phyloP scores from a whole-genome alignment of 2,329 filamentous ascomycete genomes.

The Elsinoe arachidis region DNA sequence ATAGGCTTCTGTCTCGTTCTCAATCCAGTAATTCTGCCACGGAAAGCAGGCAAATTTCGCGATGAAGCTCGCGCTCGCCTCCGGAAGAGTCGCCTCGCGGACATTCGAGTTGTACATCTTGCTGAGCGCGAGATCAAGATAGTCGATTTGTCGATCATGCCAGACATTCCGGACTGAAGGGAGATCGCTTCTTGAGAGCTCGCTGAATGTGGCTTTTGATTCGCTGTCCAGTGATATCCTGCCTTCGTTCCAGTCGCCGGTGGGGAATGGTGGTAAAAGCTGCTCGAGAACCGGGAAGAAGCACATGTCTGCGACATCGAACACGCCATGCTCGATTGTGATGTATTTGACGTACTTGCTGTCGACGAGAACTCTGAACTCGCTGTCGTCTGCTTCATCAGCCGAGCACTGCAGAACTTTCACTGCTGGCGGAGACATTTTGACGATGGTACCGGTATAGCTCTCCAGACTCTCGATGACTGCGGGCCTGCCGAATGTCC shows the following conservation, averaged over 20 bases:
- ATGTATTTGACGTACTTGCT: slow-evolving; percentile 34
- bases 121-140: slow-evolving; percentile 26
- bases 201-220: slow-evolving; percentile 12
- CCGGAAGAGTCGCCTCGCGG: slow-evolving; percentile 16
- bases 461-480: neutral
- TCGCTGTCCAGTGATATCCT: slow-evolving; percentile 25
- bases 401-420: neutral
- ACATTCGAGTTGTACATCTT: slow-evolving; percentile 17
- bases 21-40: slow-evolving; percentile 31
- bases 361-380: slow-evolving; percentile 34
- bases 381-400: slow-evolving; percentile 19
- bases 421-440: neutral
- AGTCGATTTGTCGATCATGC: slow-evolving; percentile 29
- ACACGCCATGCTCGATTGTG: slow-evolving; percentile 30
- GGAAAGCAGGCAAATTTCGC: slow-evolving; percentile 33
- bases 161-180: slow-evolving; percentile 28
- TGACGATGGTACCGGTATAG: neutral
- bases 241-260: slow-evolving; percentile 35
- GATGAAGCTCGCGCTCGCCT: slow-evolving; percentile 19
- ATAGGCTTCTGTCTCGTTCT: slow-evolving; percentile 33
- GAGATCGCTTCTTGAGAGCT: neutral
- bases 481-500: no score
- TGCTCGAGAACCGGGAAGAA: slow-evolving; percentile 28
- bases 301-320: slow-evolving; percentile 27
- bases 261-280: slow-evolving; percentile 31